Conservation (phyloP, 2,329 filamentous ascomycete species). For the Penicillium sp. region DNA sequence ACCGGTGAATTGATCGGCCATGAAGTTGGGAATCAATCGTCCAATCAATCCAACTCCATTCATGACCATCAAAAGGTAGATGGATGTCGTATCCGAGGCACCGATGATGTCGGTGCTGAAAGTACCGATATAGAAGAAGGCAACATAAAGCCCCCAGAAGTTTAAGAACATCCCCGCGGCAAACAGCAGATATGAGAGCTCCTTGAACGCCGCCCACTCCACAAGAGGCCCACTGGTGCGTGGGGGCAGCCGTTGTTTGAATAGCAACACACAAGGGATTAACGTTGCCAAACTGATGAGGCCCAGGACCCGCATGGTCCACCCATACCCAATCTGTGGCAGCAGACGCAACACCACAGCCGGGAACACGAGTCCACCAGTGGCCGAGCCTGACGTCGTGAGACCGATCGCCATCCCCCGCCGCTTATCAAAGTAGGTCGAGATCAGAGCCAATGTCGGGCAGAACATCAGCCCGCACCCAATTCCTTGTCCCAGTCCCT, state of each 20-base stretch:
- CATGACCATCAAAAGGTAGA: constrained; percentile 63
- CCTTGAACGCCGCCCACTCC: constrained; percentile 53
- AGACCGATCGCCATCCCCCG: constrained; percentile 61
- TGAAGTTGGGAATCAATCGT: constrained; percentile 57
- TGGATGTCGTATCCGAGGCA: constrained; percentile 46
- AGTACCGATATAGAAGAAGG: constrained; percentile 50
- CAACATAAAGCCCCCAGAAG: constrained; percentile 57
- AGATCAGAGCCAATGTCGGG: constrained; percentile 54
- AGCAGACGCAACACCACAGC: constrained; percentile 57
- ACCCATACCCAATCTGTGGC: constrained; percentile 61
- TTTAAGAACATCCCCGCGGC: constrained; percentile 45
- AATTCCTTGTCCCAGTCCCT: constrained; percentile 59
- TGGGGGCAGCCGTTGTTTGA: constrained; percentile 52
- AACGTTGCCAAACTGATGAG: constrained; percentile 57
- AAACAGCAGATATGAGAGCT: constrained; percentile 48
- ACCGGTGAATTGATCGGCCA: constrained; percentile 59
- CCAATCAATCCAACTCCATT: constrained; percentile 63
- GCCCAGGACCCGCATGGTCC: constrained; percentile 63
- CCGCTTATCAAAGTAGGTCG: constrained; percentile 63
- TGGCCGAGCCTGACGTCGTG: constrained; percentile 59
- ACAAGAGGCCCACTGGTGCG: constrained; percentile 53
- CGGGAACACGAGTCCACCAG: constrained; percentile 65
- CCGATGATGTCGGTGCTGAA: constrained; percentile 43
- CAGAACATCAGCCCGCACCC: constrained; percentile 57
- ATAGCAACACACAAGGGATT: constrained; percentile 43